Conservation (phyloP, 306 rosid species). For the Trifolium pratense region DNA sequence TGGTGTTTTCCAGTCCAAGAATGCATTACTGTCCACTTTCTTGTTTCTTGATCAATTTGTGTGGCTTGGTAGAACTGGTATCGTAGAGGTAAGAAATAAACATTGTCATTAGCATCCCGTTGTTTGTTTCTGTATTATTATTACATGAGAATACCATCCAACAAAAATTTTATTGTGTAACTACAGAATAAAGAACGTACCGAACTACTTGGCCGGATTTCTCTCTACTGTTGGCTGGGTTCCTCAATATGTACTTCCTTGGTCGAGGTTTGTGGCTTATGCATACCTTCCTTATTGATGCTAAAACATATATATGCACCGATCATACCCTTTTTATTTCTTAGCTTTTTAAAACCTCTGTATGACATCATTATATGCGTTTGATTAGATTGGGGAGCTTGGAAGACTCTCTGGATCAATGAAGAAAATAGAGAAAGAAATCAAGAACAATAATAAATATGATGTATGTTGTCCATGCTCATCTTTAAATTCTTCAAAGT, state of each 20-base stretch:
- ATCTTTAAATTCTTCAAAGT: slow-evolving; percentile 13
- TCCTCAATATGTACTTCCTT: slow-evolving; percentile 77
- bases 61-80: slow-evolving; percentile 91
- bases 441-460: slow-evolving; percentile 64
- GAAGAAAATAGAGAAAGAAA: slow-evolving; percentile 89
- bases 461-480: slow-evolving; percentile 58
- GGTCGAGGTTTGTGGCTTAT: slow-evolving; percentile 74
- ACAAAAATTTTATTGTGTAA: slow-evolving; percentile 36
- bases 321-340: background rate
- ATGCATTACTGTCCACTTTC: slow-evolving; percentile 87
- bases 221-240: slow-evolving; percentile 93
- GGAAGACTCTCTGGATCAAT: slow-evolving; percentile 86
- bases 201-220: slow-evolving; percentile 78
- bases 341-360: slow-evolving; percentile 25
- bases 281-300: slow-evolving; percentile 28
- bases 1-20: slow-evolving; percentile 69
- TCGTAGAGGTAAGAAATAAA: slow-evolving; percentile 58
- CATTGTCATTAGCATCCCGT: slow-evolving; percentile 23
- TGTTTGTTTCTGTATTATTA: slow-evolving; percentile 26
- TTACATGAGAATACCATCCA: background rate
- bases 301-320: background rate
- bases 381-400: slow-evolving; percentile 82
- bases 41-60: slow-evolving; percentile 95
- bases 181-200: slow-evolving; percentile 82
- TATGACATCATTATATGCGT: slow-evolving; percentile 29